Conservation (phyloP, 148 eudicot species). For the Heliosperma pusillum region DNA sequence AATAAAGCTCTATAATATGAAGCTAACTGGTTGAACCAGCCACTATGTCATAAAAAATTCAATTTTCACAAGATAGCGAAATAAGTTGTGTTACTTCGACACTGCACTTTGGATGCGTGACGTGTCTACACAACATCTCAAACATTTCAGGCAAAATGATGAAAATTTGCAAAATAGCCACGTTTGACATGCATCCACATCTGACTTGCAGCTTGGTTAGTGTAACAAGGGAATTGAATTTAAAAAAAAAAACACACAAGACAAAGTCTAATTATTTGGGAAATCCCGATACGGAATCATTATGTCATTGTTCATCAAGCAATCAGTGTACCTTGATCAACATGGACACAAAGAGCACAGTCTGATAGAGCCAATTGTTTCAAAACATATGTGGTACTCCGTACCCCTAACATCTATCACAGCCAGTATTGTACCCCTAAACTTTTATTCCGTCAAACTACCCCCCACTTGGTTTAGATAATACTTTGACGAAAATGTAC, state of each 20-base stretch:
- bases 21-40: neutral
- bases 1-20: neutral
- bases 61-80: too few species aligned
- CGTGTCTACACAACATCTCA: neutral
- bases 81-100: neutral
- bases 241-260: neutral
- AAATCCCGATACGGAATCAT: neutral
- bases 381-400: too few species aligned
- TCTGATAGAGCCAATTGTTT: too few species aligned
- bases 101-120: neutral
- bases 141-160: neutral
- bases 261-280: neutral
- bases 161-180: neutral
- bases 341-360: constrained; percentile 72
- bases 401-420: too few species aligned
- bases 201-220: too few species aligned
- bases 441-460: too few species aligned
- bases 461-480: too few species aligned
- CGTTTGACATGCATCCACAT: neutral
- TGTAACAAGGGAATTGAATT: neutral
- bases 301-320: neutral
- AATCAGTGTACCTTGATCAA: constrained; percentile 56
- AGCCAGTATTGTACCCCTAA: too few species aligned
- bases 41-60: too few species aligned
- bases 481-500: too few species aligned